These are phyloP conservation scores for Vishniacozyma victoriae DNA, from an alignment of 768 basidiomycete species.

Conservation along the genomic window DNA sequence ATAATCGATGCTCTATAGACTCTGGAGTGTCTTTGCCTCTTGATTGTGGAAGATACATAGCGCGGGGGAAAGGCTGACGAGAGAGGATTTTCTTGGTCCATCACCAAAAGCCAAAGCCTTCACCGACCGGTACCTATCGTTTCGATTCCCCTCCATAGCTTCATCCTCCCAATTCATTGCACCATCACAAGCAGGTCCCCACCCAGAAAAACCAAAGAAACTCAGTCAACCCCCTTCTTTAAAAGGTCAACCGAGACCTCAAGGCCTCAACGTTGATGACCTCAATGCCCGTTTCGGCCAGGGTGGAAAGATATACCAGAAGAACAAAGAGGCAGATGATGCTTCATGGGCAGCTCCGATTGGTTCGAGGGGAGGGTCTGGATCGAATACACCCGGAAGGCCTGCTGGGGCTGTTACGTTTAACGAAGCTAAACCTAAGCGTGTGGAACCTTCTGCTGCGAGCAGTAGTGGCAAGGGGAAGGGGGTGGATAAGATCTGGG, in stretches of 20 bases:
- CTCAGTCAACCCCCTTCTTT: neutral
- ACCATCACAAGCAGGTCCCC: neutral
- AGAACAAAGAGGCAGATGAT: conserved; percentile 31
- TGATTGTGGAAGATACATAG: neutral
- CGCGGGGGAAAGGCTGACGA: neutral
- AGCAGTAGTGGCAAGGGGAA: conserved; percentile 12
- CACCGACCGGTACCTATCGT: conserved; percentile 24
- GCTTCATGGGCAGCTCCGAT: neutral
- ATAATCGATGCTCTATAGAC: neutral
- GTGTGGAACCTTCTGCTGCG: conserved; percentile 4
- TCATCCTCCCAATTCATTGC: conserved; percentile 7
- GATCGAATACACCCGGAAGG: conserved; percentile 11
- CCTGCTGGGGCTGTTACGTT: neutral
- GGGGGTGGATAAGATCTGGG: conserved; percentile 31
- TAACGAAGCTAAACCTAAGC: neutral
- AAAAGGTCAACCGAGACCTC: neutral
- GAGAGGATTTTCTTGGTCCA: conserved; percentile 42
- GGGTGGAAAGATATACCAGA: conserved; percentile 38
- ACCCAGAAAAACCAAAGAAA: neutral
- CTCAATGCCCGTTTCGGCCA: conserved; percentile 31
- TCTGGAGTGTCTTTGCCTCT: neutral
- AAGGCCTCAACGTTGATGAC: neutral
- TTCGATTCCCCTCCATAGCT: conserved; percentile 30
- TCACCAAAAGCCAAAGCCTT: conserved; percentile 31
- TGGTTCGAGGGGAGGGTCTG: neutral